A percentile compares a stretch with the other conserved stretches of the same genome.
Conservation (phyloP, 495 filamentous ascomycete genomes). For the Podospora bellae-mahoneyi region DNA sequence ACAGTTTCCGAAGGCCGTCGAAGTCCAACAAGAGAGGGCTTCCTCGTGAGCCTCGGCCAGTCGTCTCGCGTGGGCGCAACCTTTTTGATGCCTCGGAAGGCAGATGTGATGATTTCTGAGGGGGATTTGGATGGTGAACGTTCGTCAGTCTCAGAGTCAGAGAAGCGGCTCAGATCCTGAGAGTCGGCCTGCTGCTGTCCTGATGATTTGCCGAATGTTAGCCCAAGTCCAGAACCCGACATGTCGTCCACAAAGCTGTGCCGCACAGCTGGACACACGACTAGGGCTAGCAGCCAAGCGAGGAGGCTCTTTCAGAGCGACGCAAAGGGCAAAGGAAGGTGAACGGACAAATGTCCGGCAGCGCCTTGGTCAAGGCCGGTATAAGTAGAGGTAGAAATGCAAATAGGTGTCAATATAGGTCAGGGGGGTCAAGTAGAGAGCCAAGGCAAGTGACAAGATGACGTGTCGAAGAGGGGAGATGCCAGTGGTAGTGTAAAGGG, state of each 20-base stretch:
- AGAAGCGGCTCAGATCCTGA: conserved; percentile 32
- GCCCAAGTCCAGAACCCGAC: conserved; percentile 33
- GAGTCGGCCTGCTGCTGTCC: conserved; percentile 23
- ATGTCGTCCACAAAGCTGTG: conserved; percentile 23
- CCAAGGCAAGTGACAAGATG: conserved; percentile 8
- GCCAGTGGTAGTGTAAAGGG: conserved; percentile 6
- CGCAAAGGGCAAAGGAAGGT: background rate
- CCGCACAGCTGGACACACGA: conserved; percentile 12
- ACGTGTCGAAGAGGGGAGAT: background rate
- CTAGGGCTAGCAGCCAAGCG: conserved; percentile 9
- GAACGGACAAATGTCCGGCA: conserved; percentile 9
- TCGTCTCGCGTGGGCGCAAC: conserved; percentile 44
- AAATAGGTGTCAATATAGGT: background rate
- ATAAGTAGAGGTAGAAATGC: background rate
- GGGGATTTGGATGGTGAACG: conserved; percentile 35
- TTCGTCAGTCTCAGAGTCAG: conserved; percentile 42
- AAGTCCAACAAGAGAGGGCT: conserved; percentile 33
- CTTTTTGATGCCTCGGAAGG: conserved; percentile 50
- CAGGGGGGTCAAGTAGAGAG: background rate
- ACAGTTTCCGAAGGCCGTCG: conserved; percentile 30
- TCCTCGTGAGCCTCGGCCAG: conserved; percentile 29
- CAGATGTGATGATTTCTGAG: conserved; percentile 46
- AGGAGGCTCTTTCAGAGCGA: conserved; percentile 1
- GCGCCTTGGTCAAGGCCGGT: background rate
- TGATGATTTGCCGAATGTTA: conserved; percentile 32